phyloP scores from a whole-genome alignment of 345 rosid genomes.

The Psidium friedrichsthalianum region DNA sequence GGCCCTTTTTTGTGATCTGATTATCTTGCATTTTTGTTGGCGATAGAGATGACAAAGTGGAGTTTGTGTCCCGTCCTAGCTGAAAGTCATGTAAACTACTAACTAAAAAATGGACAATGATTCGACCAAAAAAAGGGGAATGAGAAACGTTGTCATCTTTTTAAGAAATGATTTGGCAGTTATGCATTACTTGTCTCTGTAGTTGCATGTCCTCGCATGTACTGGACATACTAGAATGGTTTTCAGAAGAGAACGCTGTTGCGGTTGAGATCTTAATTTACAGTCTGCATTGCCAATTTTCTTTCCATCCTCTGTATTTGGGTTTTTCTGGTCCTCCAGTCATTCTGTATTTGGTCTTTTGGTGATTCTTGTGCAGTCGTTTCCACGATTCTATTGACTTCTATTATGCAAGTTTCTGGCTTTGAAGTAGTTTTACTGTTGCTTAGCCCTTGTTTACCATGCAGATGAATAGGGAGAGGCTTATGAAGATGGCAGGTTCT shows the following conservation, averaged over 20 bases:
- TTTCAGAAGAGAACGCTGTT: not conserved
- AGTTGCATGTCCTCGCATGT: not conserved
- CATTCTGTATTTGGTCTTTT: not conserved
- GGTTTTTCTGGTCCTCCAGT: not conserved
- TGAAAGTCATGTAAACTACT: not conserved
- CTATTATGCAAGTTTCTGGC: not conserved
- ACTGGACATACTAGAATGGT: not conserved
- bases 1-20: not conserved
- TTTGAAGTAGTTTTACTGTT: not conserved
- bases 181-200: not conserved
- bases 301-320: not conserved
- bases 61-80: not conserved
- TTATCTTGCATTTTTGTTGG: not conserved
- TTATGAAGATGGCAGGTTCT: slow-evolving; percentile 83
- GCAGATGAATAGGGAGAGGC: slow-evolving; percentile 87
- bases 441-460: not conserved
- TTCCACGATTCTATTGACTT: not conserved
- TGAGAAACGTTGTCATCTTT: not conserved
- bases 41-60: not conserved
- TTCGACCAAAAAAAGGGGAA: too few relatives aligned
- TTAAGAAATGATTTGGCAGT: not conserved
- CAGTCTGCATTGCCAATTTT: not conserved
- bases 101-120: not conserved
- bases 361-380: not conserved
- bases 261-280: not conserved